Evolutionary conservation across 2,329 filamentous ascomycete genomes (phyloP), one percentile per base, ranked within the genome.

Genomic region (Sclerotiophoma versabilis): DNA sequence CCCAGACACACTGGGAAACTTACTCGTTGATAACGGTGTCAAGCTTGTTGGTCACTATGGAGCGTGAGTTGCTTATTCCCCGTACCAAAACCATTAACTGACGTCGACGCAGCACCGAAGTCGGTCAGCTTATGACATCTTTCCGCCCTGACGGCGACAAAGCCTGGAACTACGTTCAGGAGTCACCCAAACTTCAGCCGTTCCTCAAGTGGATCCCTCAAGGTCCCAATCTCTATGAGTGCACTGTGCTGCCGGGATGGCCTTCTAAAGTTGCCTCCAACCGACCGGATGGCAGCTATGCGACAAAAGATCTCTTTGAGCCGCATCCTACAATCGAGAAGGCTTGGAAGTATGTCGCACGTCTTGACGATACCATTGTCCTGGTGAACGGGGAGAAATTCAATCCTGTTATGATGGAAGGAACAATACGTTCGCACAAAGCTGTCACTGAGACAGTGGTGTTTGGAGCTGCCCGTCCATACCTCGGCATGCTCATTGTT

Each of bases 121-220:
- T 81, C 1, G 85, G 85, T 7, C 83, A 86, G 63, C 72, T 87
- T n/a, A 86, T 87, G 83, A 87, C 83, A 2, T 86, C 84, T 0
- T 81, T 83, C 62, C 76, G 85, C 5, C 75, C 79, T 0, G 66
- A 67, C 1, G 78, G 73, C 1, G 86, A 88, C 65, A 81, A 79
- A 48, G 80, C 77, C 7, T 88, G 86, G 86, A 83, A 86, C 62
- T 88, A 86, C 57, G 71, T 87, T 14, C 74, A 80, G 2, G 75
- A 77, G 1, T 68, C 76, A 2, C 68, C 74, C 2, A 69, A 70
- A 14, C 70, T 80, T 5, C 71, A 72, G 23, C 75, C 77, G 0
- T 83, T 73, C 51, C 66, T 84, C 10, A 73, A 61, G 34, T 76
- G 72, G 52, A 74, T 67, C 55, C 70, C 1, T 54, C 76, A 37